A percentile compares a stretch with the other conserved stretches of the same genome.
Conservation (phyloP, 768 basidiomycete species). For the Podaxis carcinomalis region DNA sequence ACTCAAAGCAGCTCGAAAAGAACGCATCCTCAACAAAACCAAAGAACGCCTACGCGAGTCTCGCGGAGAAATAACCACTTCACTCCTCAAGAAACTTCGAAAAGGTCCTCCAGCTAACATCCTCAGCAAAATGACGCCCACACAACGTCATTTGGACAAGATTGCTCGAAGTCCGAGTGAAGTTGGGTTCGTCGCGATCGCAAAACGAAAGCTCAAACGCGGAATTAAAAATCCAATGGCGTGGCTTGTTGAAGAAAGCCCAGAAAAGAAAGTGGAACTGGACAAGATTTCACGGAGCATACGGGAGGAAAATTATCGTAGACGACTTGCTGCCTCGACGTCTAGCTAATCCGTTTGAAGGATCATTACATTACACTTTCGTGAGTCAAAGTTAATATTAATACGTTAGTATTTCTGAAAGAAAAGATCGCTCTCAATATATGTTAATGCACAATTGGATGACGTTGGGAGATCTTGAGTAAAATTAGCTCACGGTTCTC, state of each 20-base stretch:
- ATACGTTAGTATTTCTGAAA: too few species aligned
- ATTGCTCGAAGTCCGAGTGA: slow-evolving; percentile 51
- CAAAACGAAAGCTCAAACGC: slow-evolving; percentile 54
- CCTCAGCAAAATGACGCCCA: slow-evolving; percentile 44
- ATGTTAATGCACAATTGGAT: too few species aligned
- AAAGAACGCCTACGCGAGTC: slow-evolving; percentile 56
- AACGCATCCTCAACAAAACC: slow-evolving; percentile 63
- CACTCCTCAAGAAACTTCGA: slow-evolving; percentile 42
- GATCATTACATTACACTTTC: too few species aligned
- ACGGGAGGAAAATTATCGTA: not conserved
- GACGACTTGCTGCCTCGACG: not conserved
- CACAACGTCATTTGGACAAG: slow-evolving; percentile 43
- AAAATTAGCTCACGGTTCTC: too few species aligned
- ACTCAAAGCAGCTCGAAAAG: slow-evolving; percentile 53
- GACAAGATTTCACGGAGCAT: not conserved
- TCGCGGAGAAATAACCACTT: slow-evolving; percentile 52
- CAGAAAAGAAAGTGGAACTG: slow-evolving; percentile 1
- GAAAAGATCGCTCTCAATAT: too few species aligned
- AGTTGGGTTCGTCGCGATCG: slow-evolving; percentile 66
- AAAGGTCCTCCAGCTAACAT: slow-evolving; percentile 65
- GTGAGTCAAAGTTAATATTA: too few species aligned
- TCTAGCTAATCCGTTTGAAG: too few species aligned
- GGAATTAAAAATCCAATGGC: slow-evolving; percentile 38
- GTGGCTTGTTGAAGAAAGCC: slow-evolving; percentile 27
- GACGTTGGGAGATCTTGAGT: too few species aligned